Percentiles rank a stretch among this genome's conserved stretches.
Conservation (phyloP, 306 rosid genomes). For the Cyclanthera cordifolia region DNA sequence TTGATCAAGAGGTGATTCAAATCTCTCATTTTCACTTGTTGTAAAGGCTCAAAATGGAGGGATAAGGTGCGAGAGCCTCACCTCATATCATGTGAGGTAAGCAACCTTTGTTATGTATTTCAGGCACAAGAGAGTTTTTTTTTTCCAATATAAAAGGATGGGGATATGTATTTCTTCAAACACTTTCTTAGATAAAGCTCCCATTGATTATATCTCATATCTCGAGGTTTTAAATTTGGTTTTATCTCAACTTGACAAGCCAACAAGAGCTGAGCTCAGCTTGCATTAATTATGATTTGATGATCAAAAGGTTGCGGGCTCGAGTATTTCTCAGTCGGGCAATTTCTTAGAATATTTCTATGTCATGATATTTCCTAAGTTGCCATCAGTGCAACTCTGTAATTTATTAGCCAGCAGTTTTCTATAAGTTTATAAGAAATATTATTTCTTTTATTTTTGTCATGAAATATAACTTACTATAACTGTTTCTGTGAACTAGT, state of each 20-base stretch:
- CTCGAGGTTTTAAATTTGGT: background rate
- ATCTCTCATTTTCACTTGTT: background rate
- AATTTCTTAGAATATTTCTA: background rate
- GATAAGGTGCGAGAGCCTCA: background rate
- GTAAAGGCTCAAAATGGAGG: background rate
- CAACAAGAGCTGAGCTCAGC: too few relatives aligned
- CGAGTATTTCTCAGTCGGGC: background rate
- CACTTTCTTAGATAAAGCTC: background rate
- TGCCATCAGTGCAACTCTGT: background rate
- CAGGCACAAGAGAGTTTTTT: background rate
- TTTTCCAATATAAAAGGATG: background rate
- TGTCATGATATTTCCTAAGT: background rate
- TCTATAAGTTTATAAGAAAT: background rate
- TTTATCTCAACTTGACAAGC: background rate
- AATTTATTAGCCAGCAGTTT: background rate
- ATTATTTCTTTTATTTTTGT: background rate
- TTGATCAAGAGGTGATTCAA: background rate
- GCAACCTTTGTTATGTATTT: background rate
- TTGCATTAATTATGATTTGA: too few relatives aligned
- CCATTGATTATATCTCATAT: background rate
- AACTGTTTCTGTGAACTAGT: slow-evolving; percentile 5
- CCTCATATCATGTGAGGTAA: background rate
- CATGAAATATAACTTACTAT: background rate
- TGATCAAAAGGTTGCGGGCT: too few relatives aligned
- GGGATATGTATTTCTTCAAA: background rate